Conservation (phyloP, 306 rosid genomes). For the Mimosa bimucronata region DNA sequence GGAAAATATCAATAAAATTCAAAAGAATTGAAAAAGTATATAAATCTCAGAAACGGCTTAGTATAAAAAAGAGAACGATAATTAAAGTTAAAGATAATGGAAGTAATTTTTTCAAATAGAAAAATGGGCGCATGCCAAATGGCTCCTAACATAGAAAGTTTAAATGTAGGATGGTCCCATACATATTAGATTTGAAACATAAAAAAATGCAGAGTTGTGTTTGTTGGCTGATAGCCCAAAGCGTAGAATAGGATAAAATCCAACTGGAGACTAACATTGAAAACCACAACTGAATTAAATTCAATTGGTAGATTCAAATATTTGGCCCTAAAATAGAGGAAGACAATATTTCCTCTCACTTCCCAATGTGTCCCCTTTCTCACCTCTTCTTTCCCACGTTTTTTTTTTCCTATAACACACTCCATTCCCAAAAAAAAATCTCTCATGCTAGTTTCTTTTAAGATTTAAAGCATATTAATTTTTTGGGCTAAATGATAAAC, state of each 20-base stretch:
- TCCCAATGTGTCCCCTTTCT: constrained; percentile 45
- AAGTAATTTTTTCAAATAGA: not conserved
- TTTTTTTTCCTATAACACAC: not conserved
- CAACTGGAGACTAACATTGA: not conserved
- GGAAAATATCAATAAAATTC: too few species aligned
- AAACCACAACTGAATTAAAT: not conserved
- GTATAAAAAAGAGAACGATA: not conserved
- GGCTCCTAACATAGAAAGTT: not conserved
- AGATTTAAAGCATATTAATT: too few species aligned
- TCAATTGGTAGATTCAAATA: not conserved
- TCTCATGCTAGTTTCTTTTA: too few species aligned
- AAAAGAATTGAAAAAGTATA: too few species aligned
- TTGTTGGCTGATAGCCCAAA: not conserved
- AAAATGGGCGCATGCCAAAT: not conserved
- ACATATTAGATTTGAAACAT: constrained; percentile 29
- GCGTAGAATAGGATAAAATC: not conserved
- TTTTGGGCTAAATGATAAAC: too few species aligned
- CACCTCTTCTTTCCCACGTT: constrained; percentile 9
- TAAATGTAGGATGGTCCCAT: constrained; percentile 47
- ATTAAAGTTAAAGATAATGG: not conserved
- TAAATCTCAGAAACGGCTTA: not conserved
- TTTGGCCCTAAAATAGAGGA: constrained; percentile 59
- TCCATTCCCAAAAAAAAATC: too few species aligned
- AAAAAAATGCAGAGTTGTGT: not conserved
- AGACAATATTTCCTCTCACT: constrained; percentile 39